Percentiles rank a stretch among this genome's conserved stretches.
Conservation (phyloP, 345 rosid genomes). For the Lepidium sativum region DNA sequence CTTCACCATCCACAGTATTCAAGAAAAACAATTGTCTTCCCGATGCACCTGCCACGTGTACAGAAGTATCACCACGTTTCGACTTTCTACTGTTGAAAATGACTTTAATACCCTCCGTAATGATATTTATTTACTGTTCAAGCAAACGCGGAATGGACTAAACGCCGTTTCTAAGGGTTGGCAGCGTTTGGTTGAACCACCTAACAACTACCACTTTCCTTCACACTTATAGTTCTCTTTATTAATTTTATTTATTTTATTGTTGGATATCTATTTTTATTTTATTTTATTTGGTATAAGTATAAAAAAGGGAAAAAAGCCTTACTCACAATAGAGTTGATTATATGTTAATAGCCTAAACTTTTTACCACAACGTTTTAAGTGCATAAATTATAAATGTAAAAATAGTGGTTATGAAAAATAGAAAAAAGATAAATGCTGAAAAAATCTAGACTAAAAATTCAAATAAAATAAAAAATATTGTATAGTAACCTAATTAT, state of each 20-base stretch:
- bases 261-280: conserved; percentile 5
- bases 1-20: conserved; percentile 28
- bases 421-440: too few relatives aligned
- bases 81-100: conserved; percentile 10
- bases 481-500: not conserved
- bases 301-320: not conserved
- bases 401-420: too few relatives aligned
- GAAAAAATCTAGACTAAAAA: too few relatives aligned
- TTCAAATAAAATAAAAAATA: not conserved
- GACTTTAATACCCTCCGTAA: conserved; percentile 13
- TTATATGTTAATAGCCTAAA: not conserved
- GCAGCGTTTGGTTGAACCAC: conserved; percentile 98
- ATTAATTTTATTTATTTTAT: not conserved
- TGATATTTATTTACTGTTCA: conserved; percentile 15
- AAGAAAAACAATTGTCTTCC: conserved; percentile 25
- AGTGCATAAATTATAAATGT: too few relatives aligned
- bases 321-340: not conserved
- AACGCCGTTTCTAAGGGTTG: conserved; percentile 66
- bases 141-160: conserved; percentile 30
- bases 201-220: conserved; percentile 82
- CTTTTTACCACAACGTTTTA: not conserved
- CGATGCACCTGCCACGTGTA: conserved; percentile 34
- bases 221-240: conserved; percentile 33
- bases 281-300: not conserved
- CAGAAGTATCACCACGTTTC: conserved; percentile 39